Base-by-base conservation (phyloP, 352 stramenopile species). In the Globisporangium echinulatum region DNA sequence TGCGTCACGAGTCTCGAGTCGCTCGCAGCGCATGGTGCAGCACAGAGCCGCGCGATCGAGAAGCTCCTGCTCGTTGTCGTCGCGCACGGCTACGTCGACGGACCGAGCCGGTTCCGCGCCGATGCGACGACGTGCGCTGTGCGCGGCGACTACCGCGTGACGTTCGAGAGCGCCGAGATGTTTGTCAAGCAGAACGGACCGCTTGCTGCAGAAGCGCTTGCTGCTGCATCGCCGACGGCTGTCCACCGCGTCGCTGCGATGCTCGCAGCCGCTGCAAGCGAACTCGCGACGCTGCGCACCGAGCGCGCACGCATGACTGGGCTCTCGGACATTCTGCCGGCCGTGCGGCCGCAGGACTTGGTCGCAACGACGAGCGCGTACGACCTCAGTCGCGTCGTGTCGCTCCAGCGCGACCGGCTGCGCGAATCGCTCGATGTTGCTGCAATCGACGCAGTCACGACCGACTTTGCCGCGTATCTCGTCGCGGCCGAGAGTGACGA, bases 31-130 rank as follows among this genome's bases (percentile, higher is more conserved):
- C 39, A 62, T 40, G 57, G 57, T 11, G 57, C 57, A 5, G 57
- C 56, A 39, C 57, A 62, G 49, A 62, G 54, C 40, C 57, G 57
- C 7, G 40, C 57, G 49, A 62, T 62, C 33, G 57, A 62, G 49
- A 49, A 56, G 57, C 57, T 62, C 3, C 36, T 62, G 14, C 54
- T 62, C 49, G 49, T 39, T 40, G 25, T 62, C 14, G 57, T 62
- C 3, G 57, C 57, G 46, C 37, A 51, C 51, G 57, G 49, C 7
- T 62, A 56, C 40, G 57, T 62, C 13, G 57, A 62, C 17, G 57
- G 57, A 11, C 57, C 57, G 10, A 56, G 57, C 17, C 57, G 57
- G 17, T 62, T 62, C 42, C 49, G 37, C 10, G 48, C 40, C 19
- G 40, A 40, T 5, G 33, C 7, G 13, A 37, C 11, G 5, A 33